Base-by-base conservation (phyloP, 257 asterid species). In the Nicotiana paniculata region DNA sequence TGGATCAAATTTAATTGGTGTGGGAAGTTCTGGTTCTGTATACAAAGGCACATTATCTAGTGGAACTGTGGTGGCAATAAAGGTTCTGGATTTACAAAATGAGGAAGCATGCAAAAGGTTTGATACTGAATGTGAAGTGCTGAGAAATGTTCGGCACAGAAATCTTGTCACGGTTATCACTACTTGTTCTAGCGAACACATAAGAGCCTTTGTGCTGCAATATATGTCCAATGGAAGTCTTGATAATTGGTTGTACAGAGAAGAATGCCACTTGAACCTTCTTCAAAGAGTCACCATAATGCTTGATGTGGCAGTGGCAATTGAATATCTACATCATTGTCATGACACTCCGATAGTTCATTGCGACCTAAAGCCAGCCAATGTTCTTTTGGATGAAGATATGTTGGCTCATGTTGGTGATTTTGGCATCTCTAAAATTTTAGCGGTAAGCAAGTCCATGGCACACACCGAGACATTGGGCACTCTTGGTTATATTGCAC, bases 401-500 rank as follows among this genome's bases (percentile, higher is more conserved):
- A 80, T 86, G 88, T 81, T 84, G 59, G 78, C 78, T 2, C 21
- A 72, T 46, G 59, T 72, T 7, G 12, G 78, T 72, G 79, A 88
- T 81, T 88, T 88, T 37, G 91, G 91, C 35, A 88, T 88, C 66
- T 77, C 89, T 0, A 88, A 88, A 82, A 81, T 88, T 4, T 37
- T 86, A 17, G 80, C 21, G 0, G 70, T 26, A 48, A 82, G 72
- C n/a, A 78, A 76, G 28, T 28, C 80, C n/a, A 16, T n/a, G 15
- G 77, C 70, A 4, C 86, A 67, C 6, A 88, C 90, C 0, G 54
- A 62, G 77, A 88, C 90, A 9, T 81, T 88, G 9, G 91, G 86
- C 12, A 86, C 91, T 13, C 76, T 88, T 26, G 91, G 89, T 64
- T 86, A 88, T 66, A 83, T 86, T 6, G 89, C 91, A 15, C 91